A percentile compares a stretch with the other conserved stretches of the same genome.
Evolutionary conservation across 257 asterid genomes (phyloP).

Genomic region (Plantago ovata): DNA sequence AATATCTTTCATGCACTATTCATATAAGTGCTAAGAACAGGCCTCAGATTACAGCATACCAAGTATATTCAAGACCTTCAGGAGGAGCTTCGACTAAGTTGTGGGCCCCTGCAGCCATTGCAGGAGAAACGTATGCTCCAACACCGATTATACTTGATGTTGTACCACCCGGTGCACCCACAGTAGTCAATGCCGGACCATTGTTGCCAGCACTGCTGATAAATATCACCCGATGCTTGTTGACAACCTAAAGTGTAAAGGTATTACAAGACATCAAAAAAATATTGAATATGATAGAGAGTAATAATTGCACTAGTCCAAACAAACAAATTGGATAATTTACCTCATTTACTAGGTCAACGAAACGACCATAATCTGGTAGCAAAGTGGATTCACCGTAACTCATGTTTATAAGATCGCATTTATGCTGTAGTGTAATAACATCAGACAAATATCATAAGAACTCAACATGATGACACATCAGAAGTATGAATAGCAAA

Average conservation of each 20-base stretch:
- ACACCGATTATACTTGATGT: slow-evolving; percentile 95
- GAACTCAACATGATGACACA: slow-evolving; percentile 12
- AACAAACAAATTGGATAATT: slow-evolving; percentile 16
- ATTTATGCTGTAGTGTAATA: slow-evolving; percentile 69
- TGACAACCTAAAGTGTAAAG: slow-evolving; percentile 61
- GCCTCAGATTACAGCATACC: slow-evolving; percentile 45
- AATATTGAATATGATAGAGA: slow-evolving; percentile 10
- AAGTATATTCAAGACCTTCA: slow-evolving; percentile 97
- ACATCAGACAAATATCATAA: slow-evolving; percentile 15
- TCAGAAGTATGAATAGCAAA: slow-evolving; percentile 3
- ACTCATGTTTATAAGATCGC: slow-evolving; percentile 98
- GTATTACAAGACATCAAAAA: slow-evolving; percentile 1
- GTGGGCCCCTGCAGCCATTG: slow-evolving; percentile 98
- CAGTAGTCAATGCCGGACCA: slow-evolving; percentile 96
- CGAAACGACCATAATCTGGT: slow-evolving; percentile 98
- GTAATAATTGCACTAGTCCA: slow-evolving; percentile 22
- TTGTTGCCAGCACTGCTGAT: slow-evolving; percentile 94
- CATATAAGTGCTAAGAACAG: slow-evolving; percentile 7
- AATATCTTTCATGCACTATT: slow-evolving; percentile 9
- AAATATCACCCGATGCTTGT: slow-evolving; percentile 78
- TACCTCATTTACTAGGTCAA: slow-evolving; percentile 94
- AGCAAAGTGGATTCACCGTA: slow-evolving; percentile 88
- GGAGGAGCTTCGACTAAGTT: slow-evolving; percentile 84
- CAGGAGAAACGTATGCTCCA: slow-evolving; percentile 97
- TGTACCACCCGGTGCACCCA: slow-evolving; percentile 99